Evolutionary conservation across 176 grass and related monocot genomes (phyloP), one percentile per base, ranked within the genome.

Genomic region (Paspalum notatum): DNA sequence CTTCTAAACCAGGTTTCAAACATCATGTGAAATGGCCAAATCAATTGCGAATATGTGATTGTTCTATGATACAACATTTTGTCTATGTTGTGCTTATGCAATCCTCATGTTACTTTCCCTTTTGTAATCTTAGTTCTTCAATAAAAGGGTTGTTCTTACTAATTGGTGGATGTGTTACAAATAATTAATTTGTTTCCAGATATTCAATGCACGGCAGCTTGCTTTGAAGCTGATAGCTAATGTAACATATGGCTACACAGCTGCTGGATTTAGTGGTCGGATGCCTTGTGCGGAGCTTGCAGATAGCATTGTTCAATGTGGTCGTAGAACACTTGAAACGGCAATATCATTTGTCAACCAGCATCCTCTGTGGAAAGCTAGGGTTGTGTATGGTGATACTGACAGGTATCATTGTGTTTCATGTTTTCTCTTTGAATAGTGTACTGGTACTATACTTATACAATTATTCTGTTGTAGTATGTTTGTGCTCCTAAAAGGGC

Each of bases 201-300:
- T 98, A 87, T 90, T 85, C 85, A 98, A 98, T 87, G 95, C 95
- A 87, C 83, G 95, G 62, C 95, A 98, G 84, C 95, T 94, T 80
- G 95, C 95, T 80, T 75, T 98, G 69, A 94, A 98, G 83, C 78
- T 94, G 78, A 98, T 94, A 91, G 95, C 95, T 58, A 98, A 98
- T 83, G 95, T 98, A 43, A 94, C 92, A 26, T 98, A 98, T 76
- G 95, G 92, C 90, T 98, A 98, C 76, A 94, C 95, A 71, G 95
- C 95, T 85, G 95, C 95, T 84, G 92, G 95, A 54, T 98, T 94
- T 68, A 98, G 90, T 67, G 95, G 95, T 50, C 91, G 95, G 54
- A 98, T 98, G 95, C 92, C 95, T 49, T 98, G 95, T 83, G 95
- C 95, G 83, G 95, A 98, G 72, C 87, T 98, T 78, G 95, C 92